Conservation (phyloP, 1,284 basidiomycete genomes). For the Malassezia brasiliensis region DNA sequence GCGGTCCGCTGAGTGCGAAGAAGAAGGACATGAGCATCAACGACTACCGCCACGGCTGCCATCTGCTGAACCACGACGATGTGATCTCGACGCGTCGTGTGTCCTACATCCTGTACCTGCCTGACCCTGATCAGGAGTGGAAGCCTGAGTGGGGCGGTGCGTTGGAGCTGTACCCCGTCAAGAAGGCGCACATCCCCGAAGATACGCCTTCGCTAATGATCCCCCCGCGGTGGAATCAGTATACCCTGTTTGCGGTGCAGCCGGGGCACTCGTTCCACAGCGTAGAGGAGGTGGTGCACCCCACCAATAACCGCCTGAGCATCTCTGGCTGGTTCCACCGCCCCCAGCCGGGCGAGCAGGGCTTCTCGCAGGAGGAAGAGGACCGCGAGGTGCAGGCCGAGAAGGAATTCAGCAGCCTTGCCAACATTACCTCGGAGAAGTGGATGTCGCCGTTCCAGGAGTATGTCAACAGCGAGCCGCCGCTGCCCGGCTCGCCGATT, state of each 20-base stretch:
- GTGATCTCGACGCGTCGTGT: constrained; percentile 90
- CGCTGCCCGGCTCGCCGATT: constrained; percentile 39
- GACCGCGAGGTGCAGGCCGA: constrained; percentile 49
- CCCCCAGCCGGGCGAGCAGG: constrained; percentile 79
- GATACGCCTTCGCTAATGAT: constrained; percentile 33
- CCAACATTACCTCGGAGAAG: constrained; percentile 57
- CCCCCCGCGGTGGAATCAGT: constrained; percentile 73
- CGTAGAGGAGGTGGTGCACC: constrained; percentile 71
- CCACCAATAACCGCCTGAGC: constrained; percentile 54
- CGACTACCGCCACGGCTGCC: constrained; percentile 71
- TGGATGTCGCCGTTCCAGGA: constrained; percentile 58
- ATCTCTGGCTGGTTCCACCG: constrained; percentile 90
- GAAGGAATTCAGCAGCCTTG: constrained; percentile 35
- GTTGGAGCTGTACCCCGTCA: constrained; percentile 77
- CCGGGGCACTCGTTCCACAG: constrained; percentile 86
- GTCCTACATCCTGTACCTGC: constrained; percentile 95
- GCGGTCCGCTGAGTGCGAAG: constrained; percentile 75
- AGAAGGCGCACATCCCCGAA: constrained; percentile 34
- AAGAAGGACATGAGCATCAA: constrained; percentile 96
- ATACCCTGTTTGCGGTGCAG: constrained; percentile 83
- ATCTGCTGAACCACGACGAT: constrained; percentile 68
- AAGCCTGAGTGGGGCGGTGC: constrained; percentile 79
- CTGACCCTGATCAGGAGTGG: constrained; percentile 64
- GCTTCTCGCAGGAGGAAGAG: constrained; percentile 58
- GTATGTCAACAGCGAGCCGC: constrained; percentile 22